A percentile compares a stretch with the other conserved stretches of the same genome.
phyloP scores from a whole-genome alignment of 768 basidiomycete genomes.

The Auricularia cornea region DNA sequence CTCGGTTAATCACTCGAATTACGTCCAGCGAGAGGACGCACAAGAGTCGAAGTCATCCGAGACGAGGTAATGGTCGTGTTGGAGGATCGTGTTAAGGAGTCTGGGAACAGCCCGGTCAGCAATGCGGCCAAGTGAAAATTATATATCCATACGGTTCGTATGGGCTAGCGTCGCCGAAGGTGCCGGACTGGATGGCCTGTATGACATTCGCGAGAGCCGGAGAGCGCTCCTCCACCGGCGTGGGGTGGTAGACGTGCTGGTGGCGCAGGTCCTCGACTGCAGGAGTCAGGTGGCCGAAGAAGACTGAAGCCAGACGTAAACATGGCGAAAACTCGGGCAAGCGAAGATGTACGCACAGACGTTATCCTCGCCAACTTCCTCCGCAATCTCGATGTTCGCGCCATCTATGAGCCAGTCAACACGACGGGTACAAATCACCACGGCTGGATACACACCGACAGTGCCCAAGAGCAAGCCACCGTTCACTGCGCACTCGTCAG shows the following conservation, averaged over 20 bases:
- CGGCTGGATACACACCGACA: slow-evolving; percentile 38
- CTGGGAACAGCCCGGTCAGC: slow-evolving; percentile 31
- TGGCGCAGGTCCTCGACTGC: slow-evolving; percentile 81
- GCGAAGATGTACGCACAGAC: slow-evolving; percentile 57
- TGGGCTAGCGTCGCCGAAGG: slow-evolving; percentile 71
- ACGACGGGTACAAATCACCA: background rate
- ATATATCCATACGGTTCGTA: slow-evolving; percentile 87
- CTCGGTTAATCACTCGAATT: background rate
- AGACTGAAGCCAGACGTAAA: slow-evolving; percentile 41
- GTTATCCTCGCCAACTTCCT: slow-evolving; percentile 88
- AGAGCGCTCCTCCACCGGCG: slow-evolving; percentile 75
- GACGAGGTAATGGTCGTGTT: slow-evolving; percentile 71
- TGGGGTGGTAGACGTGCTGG: slow-evolving; percentile 76
- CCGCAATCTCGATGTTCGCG: slow-evolving; percentile 94
- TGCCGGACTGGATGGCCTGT: slow-evolving; percentile 62
- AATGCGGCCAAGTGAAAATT: slow-evolving; percentile 10
- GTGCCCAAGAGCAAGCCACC: slow-evolving; percentile 86
- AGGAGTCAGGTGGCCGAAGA: slow-evolving; percentile 83
- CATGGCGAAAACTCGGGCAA: slow-evolving; percentile 4
- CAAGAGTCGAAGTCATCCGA: slow-evolving; percentile 94
- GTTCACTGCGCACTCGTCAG: slow-evolving; percentile 47
- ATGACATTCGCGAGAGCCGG: slow-evolving; percentile 74
- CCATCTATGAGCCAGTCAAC: slow-evolving; percentile 49
- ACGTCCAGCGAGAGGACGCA: slow-evolving; percentile 27
- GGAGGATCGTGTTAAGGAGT: slow-evolving; percentile 65